These are phyloP conservation scores for Blastomyces parvus DNA, from an alignment of 2,329 filamentous ascomycete genomes.

Conservation along the genomic window DNA sequence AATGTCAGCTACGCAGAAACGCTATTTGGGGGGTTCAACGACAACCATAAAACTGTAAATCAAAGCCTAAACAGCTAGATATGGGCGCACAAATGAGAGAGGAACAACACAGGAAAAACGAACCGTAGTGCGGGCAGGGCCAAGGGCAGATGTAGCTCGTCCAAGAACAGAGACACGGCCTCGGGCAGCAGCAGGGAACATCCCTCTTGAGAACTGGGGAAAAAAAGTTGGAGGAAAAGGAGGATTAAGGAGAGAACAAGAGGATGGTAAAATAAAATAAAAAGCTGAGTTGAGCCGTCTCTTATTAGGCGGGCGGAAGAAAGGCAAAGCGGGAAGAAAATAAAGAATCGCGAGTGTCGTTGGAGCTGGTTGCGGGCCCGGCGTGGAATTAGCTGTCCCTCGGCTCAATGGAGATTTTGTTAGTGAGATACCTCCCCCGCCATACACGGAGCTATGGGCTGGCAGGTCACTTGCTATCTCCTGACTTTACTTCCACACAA, in stretches of 20 bases:
- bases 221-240: not conserved
- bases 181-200: conserved; percentile 37
- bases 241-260: conserved; percentile 8
- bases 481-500: too few species aligned
- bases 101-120: conserved; percentile 4
- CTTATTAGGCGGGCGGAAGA: conserved; percentile 3
- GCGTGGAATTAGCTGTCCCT: conserved; percentile 4
- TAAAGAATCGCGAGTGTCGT: too few species aligned
- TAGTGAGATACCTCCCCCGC: not conserved
- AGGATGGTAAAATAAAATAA: conserved; percentile 10
- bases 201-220: conserved; percentile 16
- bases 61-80: conserved; percentile 3
- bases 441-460: not conserved
- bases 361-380: too few species aligned
- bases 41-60: not conserved
- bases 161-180: conserved; percentile 35
- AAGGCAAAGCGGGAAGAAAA: too few species aligned
- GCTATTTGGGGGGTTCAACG: not conserved
- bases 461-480: not conserved
- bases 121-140: conserved; percentile 27
- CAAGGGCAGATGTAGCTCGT: conserved; percentile 31
- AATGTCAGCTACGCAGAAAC: not conserved
- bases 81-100: not conserved
- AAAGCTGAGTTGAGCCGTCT: conserved; percentile 9
- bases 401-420: not conserved